phyloP scores from a whole-genome alignment of 768 basidiomycete species.

The Serendipita sp. region DNA sequence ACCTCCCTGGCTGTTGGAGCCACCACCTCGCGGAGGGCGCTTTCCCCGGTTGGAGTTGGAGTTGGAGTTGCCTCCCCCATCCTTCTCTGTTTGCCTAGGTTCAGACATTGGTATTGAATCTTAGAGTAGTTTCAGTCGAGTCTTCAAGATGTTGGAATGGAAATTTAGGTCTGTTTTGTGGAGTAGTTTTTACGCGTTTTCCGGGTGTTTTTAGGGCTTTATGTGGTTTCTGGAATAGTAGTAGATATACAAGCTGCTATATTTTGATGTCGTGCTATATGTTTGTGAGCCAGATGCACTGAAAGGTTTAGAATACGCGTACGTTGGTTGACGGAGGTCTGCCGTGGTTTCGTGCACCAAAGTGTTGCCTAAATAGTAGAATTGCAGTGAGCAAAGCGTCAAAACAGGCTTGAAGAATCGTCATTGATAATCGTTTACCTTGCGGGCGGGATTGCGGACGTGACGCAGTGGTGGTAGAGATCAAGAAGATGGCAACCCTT shows the following conservation, averaged over 20 bases:
- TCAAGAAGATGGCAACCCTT: background rate
- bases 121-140: background rate
- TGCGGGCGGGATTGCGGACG: background rate
- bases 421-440: background rate
- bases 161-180: conserved; percentile 8
- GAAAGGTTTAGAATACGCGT: conserved; percentile 5
- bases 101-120: conserved; percentile 9
- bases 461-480: conserved; percentile 2
- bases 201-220: conserved; percentile 6
- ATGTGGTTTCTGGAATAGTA: conserved; percentile 7
- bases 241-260: conserved; percentile 7
- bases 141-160: conserved; percentile 1
- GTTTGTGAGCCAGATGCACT: background rate
- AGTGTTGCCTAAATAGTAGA: background rate
- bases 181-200: conserved; percentile 1
- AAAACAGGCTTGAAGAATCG: background rate
- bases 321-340: conserved; percentile 3
- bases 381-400: background rate
- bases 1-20: conserved; percentile 1
- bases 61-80: conserved; percentile 5
- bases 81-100: conserved; percentile 1
- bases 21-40: background rate
- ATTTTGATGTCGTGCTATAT: conserved; percentile 2
- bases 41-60: background rate
- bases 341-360: conserved; percentile 6